Base-by-base conservation (phyloP, 78 protist species). In the Polysphondylium violaceum region DNA sequence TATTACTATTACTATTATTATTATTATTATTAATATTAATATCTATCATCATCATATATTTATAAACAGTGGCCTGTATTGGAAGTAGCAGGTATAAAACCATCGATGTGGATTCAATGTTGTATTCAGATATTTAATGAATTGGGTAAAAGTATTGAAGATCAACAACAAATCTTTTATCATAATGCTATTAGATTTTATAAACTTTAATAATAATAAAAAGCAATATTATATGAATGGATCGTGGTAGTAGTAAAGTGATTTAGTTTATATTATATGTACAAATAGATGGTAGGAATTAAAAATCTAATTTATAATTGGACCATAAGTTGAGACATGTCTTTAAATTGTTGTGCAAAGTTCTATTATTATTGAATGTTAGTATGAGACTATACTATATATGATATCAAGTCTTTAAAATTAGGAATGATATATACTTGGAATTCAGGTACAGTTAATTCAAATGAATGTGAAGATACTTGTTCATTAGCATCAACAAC, bases 311-410 rank as follows among this genome's bases (percentile, higher is more conserved):
- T 65, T 78, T 79, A 79, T 47, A 79, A 79, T 35, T 75, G 50
- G 47, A 67, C 89, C 50, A 79, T 79, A 33, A 79, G 27, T 25
- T 21, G 3, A 33, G 89, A 79, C 89, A 83, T 83, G 44, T 83
- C 91, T 69, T 69, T 83, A 69, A 83, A 83, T 69, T 83, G 91
- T 69, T 83, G 91, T 40, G 91, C 91, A 83, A 83, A 83, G 33
- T 83, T 74, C 91, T 83, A 38, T 21, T n/a, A 65, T 31, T 12
- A 2, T 19, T n/a, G 38, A 53, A 53, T 36, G 27, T 35, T 19
- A 61, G n/a, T 31, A n/a, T 21, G 40, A 11, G 23, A 17, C 6
- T 29, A 23, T 23, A 11, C 43, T 19, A n/a, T n/a, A n/a, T n/a
- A n/a, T n/a, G n/a, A n/a, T n/a, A n/a, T n/a, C n/a, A n/a, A n/a